phyloP scores from a whole-genome alignment of 495 filamentous ascomycete genomes.

The Rhizodiscina lignyota region DNA sequence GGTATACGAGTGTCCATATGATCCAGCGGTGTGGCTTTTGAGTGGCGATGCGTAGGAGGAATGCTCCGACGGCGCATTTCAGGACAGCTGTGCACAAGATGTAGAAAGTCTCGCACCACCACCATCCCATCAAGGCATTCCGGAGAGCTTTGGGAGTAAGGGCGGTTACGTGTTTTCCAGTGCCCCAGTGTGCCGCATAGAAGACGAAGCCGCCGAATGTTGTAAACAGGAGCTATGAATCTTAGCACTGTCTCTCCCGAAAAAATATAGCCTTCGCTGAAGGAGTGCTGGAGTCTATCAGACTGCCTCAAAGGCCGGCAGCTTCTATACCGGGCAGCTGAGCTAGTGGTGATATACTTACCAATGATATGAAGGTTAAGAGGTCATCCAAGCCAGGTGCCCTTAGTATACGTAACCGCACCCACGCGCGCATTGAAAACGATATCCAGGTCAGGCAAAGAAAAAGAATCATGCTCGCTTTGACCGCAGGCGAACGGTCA shows the following conservation, averaged over 20 bases:
- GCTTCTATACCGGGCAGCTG: background rate
- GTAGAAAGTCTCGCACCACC: background rate
- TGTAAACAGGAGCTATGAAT: background rate
- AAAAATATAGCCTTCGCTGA: no score
- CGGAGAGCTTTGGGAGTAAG: background rate
- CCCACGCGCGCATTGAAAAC: background rate
- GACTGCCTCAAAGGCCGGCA: no score
- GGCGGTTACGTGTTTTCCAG: background rate
- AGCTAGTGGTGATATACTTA: background rate
- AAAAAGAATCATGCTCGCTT: background rate
- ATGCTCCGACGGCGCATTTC: background rate
- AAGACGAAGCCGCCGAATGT: background rate
- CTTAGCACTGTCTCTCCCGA: no score
- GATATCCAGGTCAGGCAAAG: background rate
- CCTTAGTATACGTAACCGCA: background rate
- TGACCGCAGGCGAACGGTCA: background rate
- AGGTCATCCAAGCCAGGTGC: background rate
- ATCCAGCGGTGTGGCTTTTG: background rate
- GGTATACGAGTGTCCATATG: slow-evolving; percentile 2
- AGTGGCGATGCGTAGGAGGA: slow-evolving; percentile 9
- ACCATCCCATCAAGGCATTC: background rate
- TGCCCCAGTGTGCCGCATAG: background rate
- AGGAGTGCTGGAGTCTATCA: no score
- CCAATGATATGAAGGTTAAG: background rate
- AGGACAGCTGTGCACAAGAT: background rate